Evolutionary conservation across 176 grass and related monocot species (phyloP), one percentile per base, ranked within the genome.

Genomic region (Oryza coarctata): DNA sequence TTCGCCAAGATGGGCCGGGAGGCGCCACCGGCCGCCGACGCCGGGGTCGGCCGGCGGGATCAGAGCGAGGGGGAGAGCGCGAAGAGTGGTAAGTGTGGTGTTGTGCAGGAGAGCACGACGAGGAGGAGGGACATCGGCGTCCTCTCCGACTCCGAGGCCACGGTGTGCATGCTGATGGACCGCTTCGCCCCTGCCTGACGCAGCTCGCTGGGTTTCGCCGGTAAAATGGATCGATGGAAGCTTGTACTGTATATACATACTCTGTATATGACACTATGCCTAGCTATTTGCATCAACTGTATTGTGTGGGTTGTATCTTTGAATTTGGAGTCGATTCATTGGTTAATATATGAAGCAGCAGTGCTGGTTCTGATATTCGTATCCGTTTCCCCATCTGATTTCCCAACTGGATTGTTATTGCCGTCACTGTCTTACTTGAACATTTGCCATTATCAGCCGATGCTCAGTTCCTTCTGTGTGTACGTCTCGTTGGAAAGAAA

Each of bases 111-210:
- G 63, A 71, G 43, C 63, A 65, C 70, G 41, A 17, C 4, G 78
- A 71, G 68, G 70, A 74, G 74, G 43, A 17, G 13, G 63, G 41
- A 60, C 68, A 65, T 40, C 52, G 41, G 28, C 70, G 36, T 62
- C 28, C 52, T 94, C 64, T 84, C 88, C 44, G 89, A 91, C 36
- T 80, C 92, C 14, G 92, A 91, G 9, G 39, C 76, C 71, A 63
- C 77, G 13, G 45, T 45, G 58, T 91, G 83, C 60, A 70, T 94
- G 79, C 83, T 91, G 26, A 91, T 90, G 92, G 92, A 94, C 63
- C 80, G 76, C 33, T 94, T 94, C 67, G 80, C 92, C 17, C 92
- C 92, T 52, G 79, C 88, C 5, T 86, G 79, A 84, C 60, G 2
- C 7, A 30, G 50, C 18, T 55, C 1, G 6, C 50, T n/a, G 18